Conservation (phyloP, 2,329 filamentous ascomycete genomes). For the Bipolaris gigantea region DNA sequence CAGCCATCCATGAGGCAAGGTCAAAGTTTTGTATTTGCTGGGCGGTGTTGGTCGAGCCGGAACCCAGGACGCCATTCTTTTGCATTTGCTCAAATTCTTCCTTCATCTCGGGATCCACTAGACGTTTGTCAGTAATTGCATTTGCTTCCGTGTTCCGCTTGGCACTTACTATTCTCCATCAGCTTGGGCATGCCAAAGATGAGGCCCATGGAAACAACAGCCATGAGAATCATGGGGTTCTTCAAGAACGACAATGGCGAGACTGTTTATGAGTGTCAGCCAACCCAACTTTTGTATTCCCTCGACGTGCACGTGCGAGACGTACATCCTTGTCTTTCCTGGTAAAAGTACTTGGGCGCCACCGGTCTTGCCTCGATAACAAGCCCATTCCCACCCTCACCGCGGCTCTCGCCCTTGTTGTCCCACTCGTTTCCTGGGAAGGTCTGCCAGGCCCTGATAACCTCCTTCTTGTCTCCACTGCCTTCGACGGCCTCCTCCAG, state of each 20-base stretch:
- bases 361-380: conserved; percentile 64
- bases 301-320: conserved; percentile 23
- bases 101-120: conserved; percentile 95
- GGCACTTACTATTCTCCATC: conserved; percentile 84
- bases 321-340: conserved; percentile 75
- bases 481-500: conserved; percentile 32
- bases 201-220: conserved; percentile 75
- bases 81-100: conserved; percentile 92
- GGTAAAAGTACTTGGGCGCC: conserved; percentile 72
- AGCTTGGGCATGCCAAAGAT: conserved; percentile 94
- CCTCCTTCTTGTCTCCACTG: conserved; percentile 41
- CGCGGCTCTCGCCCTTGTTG: conserved; percentile 72
- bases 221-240: conserved; percentile 96
- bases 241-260: conserved; percentile 81
- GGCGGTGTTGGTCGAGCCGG: conserved; percentile 43
- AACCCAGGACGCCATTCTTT: conserved; percentile 68
- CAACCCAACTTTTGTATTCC: background rate
- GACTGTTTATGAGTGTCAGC: conserved; percentile 56
- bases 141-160: background rate
- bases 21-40: conserved; percentile 66
- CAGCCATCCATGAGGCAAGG: conserved; percentile 69
- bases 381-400: conserved; percentile 48
- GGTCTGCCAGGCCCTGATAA: conserved; percentile 76
- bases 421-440: conserved; percentile 88
- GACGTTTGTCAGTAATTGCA: conserved; percentile 12